These are phyloP conservation scores for Cudoniella acicularis DNA, from an alignment of 495 filamentous ascomycete species.

Conservation along the genomic window DNA sequence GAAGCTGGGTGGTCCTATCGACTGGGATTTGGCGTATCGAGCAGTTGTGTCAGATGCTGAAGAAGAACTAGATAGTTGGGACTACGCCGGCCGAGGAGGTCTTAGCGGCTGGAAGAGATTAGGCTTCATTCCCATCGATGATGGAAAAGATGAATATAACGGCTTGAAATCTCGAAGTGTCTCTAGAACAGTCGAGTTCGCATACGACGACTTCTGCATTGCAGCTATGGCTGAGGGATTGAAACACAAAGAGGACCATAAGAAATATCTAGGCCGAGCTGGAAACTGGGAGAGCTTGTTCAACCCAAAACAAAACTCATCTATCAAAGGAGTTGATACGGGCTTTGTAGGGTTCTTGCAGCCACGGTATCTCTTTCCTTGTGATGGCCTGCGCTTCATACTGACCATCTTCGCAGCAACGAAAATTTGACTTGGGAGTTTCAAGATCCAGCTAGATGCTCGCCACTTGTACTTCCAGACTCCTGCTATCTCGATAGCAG, in stretches of 20 bases:
- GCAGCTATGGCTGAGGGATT: conserved; percentile 57
- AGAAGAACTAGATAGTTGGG: conserved; percentile 49
- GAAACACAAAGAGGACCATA: conserved; percentile 47
- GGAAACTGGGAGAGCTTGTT: conserved; percentile 67
- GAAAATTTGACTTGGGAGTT: conserved; percentile 61
- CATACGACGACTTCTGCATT: conserved; percentile 75
- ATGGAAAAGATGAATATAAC: conserved; percentile 53
- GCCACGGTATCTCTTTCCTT: conserved; percentile 33
- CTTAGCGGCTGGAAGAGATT: conserved; percentile 63
- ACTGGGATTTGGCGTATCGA: conserved; percentile 67
- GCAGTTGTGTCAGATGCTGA: conserved; percentile 63
- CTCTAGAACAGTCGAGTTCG: conserved; percentile 71
- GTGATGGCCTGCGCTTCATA: background rate
- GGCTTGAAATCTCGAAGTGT: conserved; percentile 48
- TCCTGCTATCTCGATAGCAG: conserved; percentile 60
- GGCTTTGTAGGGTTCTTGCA: conserved; percentile 67
- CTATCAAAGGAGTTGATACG: conserved; percentile 44
- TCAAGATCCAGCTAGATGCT: conserved; percentile 68
- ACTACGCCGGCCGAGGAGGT: conserved; percentile 66
- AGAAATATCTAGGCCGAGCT: conserved; percentile 59
- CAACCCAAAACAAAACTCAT: conserved; percentile 59
- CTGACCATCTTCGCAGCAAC: background rate
- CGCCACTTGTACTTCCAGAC: conserved; percentile 31
- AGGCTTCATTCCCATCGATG: conserved; percentile 66
- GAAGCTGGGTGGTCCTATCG: conserved; percentile 54